These are phyloP conservation scores for Chamaecrista fasciculata DNA, from an alignment of 306 rosid species.

Conservation along the genomic window DNA sequence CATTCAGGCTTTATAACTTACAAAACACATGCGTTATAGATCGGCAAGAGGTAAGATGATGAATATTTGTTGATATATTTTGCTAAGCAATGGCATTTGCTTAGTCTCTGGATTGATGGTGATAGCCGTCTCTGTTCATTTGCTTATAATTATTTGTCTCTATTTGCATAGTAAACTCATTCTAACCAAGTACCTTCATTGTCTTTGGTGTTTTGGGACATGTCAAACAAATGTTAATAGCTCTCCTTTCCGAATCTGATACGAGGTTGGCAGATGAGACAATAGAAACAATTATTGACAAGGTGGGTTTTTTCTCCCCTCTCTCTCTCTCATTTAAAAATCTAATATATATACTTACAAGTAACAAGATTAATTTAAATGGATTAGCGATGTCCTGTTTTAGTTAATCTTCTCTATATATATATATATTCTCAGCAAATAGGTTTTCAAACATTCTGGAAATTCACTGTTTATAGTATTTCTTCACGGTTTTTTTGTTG, in stretches of 20 bases:
- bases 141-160: background rate
- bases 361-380: too few species aligned
- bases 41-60: conserved; percentile 68
- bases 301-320: too few species aligned
- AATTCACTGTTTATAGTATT: background rate
- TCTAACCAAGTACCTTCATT: background rate
- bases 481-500: background rate
- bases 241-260: conserved; percentile 81
- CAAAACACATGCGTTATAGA: conserved; percentile 73
- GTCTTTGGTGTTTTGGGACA: conserved; percentile 31
- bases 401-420: too few species aligned
- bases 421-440: too few species aligned
- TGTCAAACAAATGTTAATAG: conserved; percentile 89
- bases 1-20: conserved; percentile 83
- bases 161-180: background rate
- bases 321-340: too few species aligned
- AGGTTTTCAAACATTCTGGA: background rate
- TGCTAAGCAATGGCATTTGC: background rate
- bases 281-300: conserved; percentile 66
- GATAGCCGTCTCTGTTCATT: background rate
- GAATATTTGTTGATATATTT: background rate
- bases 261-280: conserved; percentile 81
- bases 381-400: too few species aligned
- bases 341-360: too few species aligned
- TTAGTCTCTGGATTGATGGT: background rate